These are phyloP conservation scores for Ciborinia camelliae DNA, from an alignment of 2,329 filamentous ascomycete species.

Conservation along the genomic window DNA sequence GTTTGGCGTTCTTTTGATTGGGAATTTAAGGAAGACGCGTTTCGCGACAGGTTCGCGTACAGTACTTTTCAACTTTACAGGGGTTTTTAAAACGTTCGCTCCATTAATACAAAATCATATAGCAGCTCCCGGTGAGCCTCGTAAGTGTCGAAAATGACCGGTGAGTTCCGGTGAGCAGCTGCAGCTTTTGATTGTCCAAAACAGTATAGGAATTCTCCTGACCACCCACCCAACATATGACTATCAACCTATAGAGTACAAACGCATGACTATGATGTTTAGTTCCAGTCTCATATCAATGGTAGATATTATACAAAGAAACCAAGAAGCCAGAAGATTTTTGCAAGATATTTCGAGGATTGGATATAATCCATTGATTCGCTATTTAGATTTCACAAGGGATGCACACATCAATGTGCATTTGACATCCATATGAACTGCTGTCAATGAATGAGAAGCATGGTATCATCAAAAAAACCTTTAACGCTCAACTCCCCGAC, in stretches of 20 bases:
- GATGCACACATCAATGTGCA: background rate
- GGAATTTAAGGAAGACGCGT: slow-evolving; percentile 9
- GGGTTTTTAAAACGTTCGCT: too few relatives aligned
- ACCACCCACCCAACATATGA: too few relatives aligned
- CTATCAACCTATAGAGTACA: too few relatives aligned
- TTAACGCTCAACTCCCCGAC: slow-evolving; percentile 11
- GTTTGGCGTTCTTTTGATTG: background rate
- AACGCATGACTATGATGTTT: too few relatives aligned
- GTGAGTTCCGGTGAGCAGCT: too few relatives aligned
- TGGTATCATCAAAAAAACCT: slow-evolving; percentile 16
- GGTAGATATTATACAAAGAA: background rate
- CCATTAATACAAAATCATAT: background rate
- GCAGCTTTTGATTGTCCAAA: too few relatives aligned
- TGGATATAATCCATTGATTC: slow-evolving; percentile 2
- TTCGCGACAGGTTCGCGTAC: slow-evolving; percentile 17
- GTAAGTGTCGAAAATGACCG: too few relatives aligned
- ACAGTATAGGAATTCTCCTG: too few relatives aligned
- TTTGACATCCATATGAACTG: background rate
- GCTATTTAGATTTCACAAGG: background rate
- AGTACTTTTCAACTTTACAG: background rate
- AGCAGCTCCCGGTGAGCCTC: background rate
- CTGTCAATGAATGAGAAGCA: slow-evolving; percentile 11
- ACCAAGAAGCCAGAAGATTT: background rate
- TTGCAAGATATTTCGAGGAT: background rate
- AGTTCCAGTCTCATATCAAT: background rate